phyloP scores from a whole-genome alignment of 1,284 basidiomycete species.

The Leccinum cinnamomeum region DNA sequence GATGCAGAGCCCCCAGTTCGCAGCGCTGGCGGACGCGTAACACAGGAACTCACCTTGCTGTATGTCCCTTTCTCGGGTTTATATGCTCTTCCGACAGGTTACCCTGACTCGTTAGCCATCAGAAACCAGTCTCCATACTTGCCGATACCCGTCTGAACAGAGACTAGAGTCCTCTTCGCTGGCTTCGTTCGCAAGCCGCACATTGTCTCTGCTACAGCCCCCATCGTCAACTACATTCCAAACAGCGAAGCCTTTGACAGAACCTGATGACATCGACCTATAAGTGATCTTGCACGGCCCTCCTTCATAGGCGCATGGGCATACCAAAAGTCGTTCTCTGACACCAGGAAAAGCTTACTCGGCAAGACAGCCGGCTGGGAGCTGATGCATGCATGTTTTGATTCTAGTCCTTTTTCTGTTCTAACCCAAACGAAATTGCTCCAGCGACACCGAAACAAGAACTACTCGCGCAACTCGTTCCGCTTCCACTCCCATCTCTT shows the following conservation, averaged over 20 bases:
- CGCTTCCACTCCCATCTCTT: too few relatives aligned
- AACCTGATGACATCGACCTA: conserved; percentile 64
- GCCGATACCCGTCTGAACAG: too few relatives aligned
- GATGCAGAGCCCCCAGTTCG: conserved; percentile 69
- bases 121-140: too few relatives aligned
- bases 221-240: conserved; percentile 65
- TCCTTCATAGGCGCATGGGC: conserved; percentile 69
- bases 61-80: conserved; percentile 39
- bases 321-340: conserved; percentile 66
- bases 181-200: conserved; percentile 37
- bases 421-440: too few relatives aligned
- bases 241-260: conserved; percentile 60
- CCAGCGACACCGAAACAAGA: too few relatives aligned
- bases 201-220: conserved; percentile 17
- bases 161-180: not conserved
- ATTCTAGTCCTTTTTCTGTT: too few relatives aligned
- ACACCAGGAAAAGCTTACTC: conserved; percentile 56
- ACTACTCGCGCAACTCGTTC: too few relatives aligned
- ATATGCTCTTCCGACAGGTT: conserved; percentile 43
- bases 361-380: conserved; percentile 63
- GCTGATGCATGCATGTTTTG: conserved; percentile 54
- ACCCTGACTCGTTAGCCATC: too few relatives aligned
- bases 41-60: conserved; percentile 56
- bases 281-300: conserved; percentile 64
- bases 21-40: conserved; percentile 75